These are phyloP conservation scores for Euphorbia peplus DNA, from an alignment of 345 rosid species.

Conservation along the genomic window DNA sequence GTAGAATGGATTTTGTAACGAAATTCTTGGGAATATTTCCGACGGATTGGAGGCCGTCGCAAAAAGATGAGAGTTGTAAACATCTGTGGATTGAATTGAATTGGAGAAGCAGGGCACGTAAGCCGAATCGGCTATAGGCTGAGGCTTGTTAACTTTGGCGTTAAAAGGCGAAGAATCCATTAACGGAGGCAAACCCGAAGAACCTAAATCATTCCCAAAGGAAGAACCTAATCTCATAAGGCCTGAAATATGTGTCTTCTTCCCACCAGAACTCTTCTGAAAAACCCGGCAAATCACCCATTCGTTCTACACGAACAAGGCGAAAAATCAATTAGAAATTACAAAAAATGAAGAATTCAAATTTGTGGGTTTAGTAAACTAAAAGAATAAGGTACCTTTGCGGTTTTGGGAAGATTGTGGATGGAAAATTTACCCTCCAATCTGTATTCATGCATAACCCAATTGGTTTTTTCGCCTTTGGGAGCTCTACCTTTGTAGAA, in stretches of 20 bases:
- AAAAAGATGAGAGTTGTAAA: slow-evolving; percentile 35
- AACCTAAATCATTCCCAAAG: slow-evolving; percentile 39
- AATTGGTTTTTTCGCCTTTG: slow-evolving; percentile 71
- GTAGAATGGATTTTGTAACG: slow-evolving; percentile 33
- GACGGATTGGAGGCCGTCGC: slow-evolving; percentile 22
- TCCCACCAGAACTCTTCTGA: slow-evolving; percentile 66
- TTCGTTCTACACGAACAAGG: slow-evolving; percentile 60
- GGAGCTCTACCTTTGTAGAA: slow-evolving; percentile 94
- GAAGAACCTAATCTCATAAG: slow-evolving; percentile 35
- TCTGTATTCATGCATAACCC: slow-evolving; percentile 94
- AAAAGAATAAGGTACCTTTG: no score
- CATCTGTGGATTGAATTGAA: slow-evolving; percentile 29
- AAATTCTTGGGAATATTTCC: slow-evolving; percentile 28
- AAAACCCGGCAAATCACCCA: slow-evolving; percentile 94
- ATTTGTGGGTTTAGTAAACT: no score
- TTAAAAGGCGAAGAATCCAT: slow-evolving; percentile 47
- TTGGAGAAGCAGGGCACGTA: slow-evolving; percentile 89
- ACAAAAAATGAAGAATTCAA: no score
- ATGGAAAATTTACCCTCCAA: slow-evolving; percentile 70
- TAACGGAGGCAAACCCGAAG: slow-evolving; percentile 57
- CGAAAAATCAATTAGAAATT: neutral
- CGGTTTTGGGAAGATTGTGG: slow-evolving; percentile 69
- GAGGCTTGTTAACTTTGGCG: slow-evolving; percentile 26
- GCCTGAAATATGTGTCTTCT: slow-evolving; percentile 65
- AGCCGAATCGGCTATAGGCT: slow-evolving; percentile 30